A percentile compares a stretch with the other conserved stretches of the same genome.
These are phyloP conservation scores for Colletotrichum navitas DNA, from an alignment of 2,329 filamentous ascomycete genomes.

Conservation along the genomic window DNA sequence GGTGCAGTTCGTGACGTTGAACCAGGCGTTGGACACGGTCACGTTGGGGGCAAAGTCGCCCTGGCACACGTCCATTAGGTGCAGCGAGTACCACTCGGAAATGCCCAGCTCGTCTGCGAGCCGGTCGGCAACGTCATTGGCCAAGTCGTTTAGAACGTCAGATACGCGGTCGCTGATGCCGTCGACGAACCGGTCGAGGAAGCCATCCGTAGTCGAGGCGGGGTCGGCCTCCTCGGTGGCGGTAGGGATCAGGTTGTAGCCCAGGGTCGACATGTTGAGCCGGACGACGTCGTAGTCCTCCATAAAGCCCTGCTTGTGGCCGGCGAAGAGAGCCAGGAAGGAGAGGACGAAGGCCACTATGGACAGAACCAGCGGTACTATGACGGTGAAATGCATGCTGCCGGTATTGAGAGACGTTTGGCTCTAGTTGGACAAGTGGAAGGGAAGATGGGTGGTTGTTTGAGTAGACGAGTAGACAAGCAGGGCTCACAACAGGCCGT, in stretches of 20 bases:
- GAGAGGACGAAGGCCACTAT: slow-evolving; percentile 56
- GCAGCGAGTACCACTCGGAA: slow-evolving; percentile 65
- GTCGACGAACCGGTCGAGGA: slow-evolving; percentile 47
- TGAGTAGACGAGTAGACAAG: neutral
- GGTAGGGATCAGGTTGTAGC: slow-evolving; percentile 49
- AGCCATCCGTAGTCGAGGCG: slow-evolving; percentile 44
- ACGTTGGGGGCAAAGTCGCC: slow-evolving; percentile 60
- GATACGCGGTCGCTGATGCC: slow-evolving; percentile 51
- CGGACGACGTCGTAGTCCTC: slow-evolving; percentile 58
- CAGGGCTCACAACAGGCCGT: slow-evolving; percentile 4
- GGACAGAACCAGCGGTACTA: slow-evolving; percentile 54
- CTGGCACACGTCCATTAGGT: slow-evolving; percentile 62
- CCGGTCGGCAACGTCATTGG: slow-evolving; percentile 55
- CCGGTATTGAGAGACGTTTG: slow-evolving; percentile 1
- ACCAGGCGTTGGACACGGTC: slow-evolving; percentile 52
- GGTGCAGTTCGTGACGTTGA: slow-evolving; percentile 62
- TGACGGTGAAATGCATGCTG: slow-evolving; percentile 47
- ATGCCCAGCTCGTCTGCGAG: slow-evolving; percentile 60
- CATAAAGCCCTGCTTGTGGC: slow-evolving; percentile 57
- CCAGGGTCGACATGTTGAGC: slow-evolving; percentile 56
- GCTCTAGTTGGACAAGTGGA: slow-evolving; percentile 1
- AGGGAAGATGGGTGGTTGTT: neutral
- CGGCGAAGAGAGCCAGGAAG: slow-evolving; percentile 56
- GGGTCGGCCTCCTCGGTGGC: slow-evolving; percentile 30
- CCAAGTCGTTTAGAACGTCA: slow-evolving; percentile 56